phyloP scores from a whole-genome alignment of 1,284 basidiomycete species.

The Cystodermella granulosa region DNA sequence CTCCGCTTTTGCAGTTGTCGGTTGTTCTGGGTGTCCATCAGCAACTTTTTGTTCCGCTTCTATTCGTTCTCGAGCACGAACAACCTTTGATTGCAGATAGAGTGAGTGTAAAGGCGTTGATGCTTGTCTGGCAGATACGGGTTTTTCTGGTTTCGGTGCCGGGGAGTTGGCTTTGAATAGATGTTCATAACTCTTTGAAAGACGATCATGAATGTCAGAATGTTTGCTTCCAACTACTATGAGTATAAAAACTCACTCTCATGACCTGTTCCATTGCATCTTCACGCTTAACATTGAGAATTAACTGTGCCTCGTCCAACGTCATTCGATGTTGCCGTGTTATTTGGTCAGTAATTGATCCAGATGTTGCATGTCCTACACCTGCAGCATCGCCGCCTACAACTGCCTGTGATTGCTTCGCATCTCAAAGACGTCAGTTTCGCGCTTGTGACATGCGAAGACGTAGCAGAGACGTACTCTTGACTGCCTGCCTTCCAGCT shows the following conservation, averaged over 20 bases:
- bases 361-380: slow-evolving; percentile 67
- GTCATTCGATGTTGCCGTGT: slow-evolving; percentile 89
- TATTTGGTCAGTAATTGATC: slow-evolving; percentile 68
- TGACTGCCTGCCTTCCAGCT: slow-evolving; percentile 86
- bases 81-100: slow-evolving; percentile 95
- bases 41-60: slow-evolving; percentile 69
- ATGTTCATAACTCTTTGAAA: slow-evolving; percentile 79
- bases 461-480: slow-evolving; percentile 66
- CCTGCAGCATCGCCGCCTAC: slow-evolving; percentile 63
- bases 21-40: slow-evolving; percentile 13
- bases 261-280: slow-evolving; percentile 65
- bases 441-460: background rate
- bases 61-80: slow-evolving; percentile 89
- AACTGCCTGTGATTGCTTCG: slow-evolving; percentile 67
- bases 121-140: slow-evolving; percentile 40
- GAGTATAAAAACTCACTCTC: slow-evolving; percentile 47
- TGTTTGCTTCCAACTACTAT: slow-evolving; percentile 20
- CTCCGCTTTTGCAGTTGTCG: slow-evolving; percentile 21
- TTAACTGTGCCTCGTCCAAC: slow-evolving; percentile 89
- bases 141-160: slow-evolving; percentile 53
- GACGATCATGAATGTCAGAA: slow-evolving; percentile 1
- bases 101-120: slow-evolving; percentile 65
- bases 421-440: slow-evolving; percentile 51
- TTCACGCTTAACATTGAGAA: slow-evolving; percentile 84
- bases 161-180: slow-evolving; percentile 86